A percentile compares a stretch with the other conserved stretches of the same genome.
phyloP scores from a whole-genome alignment of 2,329 filamentous ascomycete species.

The Diaporthe batatas region DNA sequence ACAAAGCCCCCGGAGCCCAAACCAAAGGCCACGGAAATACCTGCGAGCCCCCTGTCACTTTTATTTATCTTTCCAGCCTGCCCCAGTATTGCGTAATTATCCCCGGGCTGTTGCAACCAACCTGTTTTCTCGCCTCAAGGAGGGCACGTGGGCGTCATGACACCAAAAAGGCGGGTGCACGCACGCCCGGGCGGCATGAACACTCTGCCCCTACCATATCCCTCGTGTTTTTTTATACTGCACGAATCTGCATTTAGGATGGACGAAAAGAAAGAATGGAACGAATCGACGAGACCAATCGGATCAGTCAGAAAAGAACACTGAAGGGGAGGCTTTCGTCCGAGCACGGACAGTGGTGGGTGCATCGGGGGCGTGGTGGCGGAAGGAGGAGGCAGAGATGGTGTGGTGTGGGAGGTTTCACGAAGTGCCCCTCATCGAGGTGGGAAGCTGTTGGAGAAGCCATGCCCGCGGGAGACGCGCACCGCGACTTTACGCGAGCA shows the following conservation, averaged over 20 bases:
- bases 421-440: constrained; percentile 37
- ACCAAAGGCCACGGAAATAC: constrained; percentile 3
- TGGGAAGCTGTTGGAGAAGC: constrained; percentile 27
- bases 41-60: constrained; percentile 2
- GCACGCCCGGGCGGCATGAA: constrained; percentile 4
- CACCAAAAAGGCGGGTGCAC: neutral
- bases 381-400: neutral
- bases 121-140: neutral
- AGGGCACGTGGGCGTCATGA: constrained; percentile 14
- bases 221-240: constrained; percentile 20
- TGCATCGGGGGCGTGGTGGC: constrained; percentile 7
- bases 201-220: constrained; percentile 26
- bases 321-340: neutral
- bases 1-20: constrained; percentile 36
- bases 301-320: constrained; percentile 9
- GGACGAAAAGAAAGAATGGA: constrained; percentile 19
- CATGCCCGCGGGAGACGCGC: constrained; percentile 35
- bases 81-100: constrained; percentile 29
- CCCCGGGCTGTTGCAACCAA: constrained; percentile 3
- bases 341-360: neutral
- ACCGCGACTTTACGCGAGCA: constrained; percentile 40
- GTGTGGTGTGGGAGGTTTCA: constrained; percentile 7
- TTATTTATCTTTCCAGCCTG: constrained; percentile 23
- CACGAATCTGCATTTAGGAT: constrained; percentile 27
- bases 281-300: neutral